Evolutionary conservation across 495 filamentous ascomycete species (phyloP), one percentile per base, ranked within the genome.

Genomic region (Penicillium ucsense): DNA sequence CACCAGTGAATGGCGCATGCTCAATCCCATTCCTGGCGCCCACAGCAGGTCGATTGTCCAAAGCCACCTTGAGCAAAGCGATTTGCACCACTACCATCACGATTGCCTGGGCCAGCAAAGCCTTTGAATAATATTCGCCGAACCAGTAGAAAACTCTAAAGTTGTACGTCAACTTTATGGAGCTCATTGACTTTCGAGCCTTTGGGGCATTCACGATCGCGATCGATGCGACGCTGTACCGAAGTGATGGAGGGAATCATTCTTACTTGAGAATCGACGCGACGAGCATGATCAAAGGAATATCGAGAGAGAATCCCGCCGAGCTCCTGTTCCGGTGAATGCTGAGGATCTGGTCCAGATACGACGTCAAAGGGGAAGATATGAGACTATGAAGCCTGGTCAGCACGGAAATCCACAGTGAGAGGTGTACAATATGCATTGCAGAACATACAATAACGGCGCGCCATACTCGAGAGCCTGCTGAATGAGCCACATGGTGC

Each of bases 211-310:
- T 2, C 20, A 20, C 20, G 20, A 20, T 20, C 20, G 2, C 38
- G 28, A 4, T 41, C n/a, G 8, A 5, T 28, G 11, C 11, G 8
- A 20, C 20, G 38, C 35, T 31, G 31, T 4, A 34, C 29, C 10
- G 38, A 35, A 11, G 20, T 38, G 39, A 20, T 46, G 10, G 36
- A 34, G 35, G 36, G 40, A 31, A 20, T 20, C 20, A 20, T 20
- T 61, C 79, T 56, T 68, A 94, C 85, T 94, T 92, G 30, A 95
- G 68, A 45, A 96, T 81, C 7, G 89, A 95, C 9, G 92, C 85
- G 38, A 94, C 81, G 30, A 98, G 86, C 92, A 98, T 98, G 53
- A 98, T 98, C 51, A 97, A 65, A 4, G 92, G 94, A 39, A 95
- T 98, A 61, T 98, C 86, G 38, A 83, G 65, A 7, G 84, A 86